Conservation (phyloP, 1,284 basidiomycete species). For the Leucoagaricus sp. region DNA sequence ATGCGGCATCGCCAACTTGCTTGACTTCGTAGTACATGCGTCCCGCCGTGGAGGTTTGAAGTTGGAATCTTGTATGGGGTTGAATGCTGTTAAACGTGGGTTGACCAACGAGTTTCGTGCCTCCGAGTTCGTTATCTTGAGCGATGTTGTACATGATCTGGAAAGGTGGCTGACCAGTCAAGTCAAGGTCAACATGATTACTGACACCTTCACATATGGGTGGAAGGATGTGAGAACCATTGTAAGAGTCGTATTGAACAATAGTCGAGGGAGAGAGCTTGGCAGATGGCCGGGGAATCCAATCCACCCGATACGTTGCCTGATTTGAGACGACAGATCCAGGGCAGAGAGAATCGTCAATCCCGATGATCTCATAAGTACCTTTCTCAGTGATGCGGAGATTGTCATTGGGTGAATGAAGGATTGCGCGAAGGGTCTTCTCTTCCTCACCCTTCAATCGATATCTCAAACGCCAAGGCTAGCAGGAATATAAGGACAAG, state of each 20-base stretch:
- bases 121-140: constrained; percentile 58
- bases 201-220: constrained; percentile 82
- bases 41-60: constrained; percentile 79
- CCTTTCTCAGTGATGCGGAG: constrained; percentile 74
- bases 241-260: constrained; percentile 56
- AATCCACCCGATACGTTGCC: constrained; percentile 71
- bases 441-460: constrained; percentile 53
- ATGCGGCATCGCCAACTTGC: constrained; percentile 87
- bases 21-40: constrained; percentile 88
- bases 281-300: constrained; percentile 73
- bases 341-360: constrained; percentile 83
- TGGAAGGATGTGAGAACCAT: constrained; percentile 69
- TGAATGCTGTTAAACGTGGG: constrained; percentile 88
- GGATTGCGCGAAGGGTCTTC: constrained; percentile 41
- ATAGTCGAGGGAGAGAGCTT: constrained; percentile 57
- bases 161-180: constrained; percentile 83
- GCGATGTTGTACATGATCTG: constrained; percentile 84
- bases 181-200: constrained; percentile 79
- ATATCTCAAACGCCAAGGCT: constrained; percentile 90
- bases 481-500: neutral
- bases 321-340: constrained; percentile 67
- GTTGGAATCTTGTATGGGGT: constrained; percentile 78
- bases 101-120: constrained; percentile 64
- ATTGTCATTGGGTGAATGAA: constrained; percentile 71
- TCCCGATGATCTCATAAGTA: constrained; percentile 74